A percentile compares a stretch with the other conserved stretches of the same genome.
phyloP scores from a whole-genome alignment of 345 rosid species.

The Gossypium longicalyx region DNA sequence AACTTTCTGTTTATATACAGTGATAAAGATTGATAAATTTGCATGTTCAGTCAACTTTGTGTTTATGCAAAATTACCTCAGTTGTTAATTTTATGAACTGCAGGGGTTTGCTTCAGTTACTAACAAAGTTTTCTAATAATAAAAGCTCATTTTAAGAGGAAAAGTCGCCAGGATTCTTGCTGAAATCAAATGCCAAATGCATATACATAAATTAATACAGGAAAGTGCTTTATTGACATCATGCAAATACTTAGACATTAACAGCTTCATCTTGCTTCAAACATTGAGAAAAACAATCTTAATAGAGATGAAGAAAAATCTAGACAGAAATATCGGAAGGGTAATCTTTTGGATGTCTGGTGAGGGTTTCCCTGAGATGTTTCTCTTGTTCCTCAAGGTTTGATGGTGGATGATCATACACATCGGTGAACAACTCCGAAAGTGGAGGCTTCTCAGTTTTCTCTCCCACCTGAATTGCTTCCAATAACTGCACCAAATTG shows the following conservation, averaged over 20 bases:
- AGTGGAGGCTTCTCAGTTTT: slow-evolving; percentile 56
- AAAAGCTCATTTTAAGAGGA: not conserved
- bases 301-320: not conserved
- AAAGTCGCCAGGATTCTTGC: not conserved
- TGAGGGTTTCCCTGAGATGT: slow-evolving; percentile 42
- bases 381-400: slow-evolving; percentile 62
- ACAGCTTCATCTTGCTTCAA: not conserved
- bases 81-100: not conserved
- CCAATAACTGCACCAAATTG: slow-evolving; percentile 37
- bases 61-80: not conserved
- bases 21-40: no score
- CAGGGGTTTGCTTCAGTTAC: not conserved
- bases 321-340: slow-evolving; percentile 48
- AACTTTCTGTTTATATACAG: no score
- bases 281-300: not conserved
- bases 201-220: not conserved
- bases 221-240: not conserved
- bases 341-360: slow-evolving; percentile 48
- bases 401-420: slow-evolving; percentile 51
- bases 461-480: slow-evolving; percentile 72
- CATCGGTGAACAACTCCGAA: slow-evolving; percentile 56
- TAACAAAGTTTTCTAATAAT: no score
- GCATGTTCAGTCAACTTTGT: no score
- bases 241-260: not conserved
- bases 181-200: not conserved